Percentiles rank a stretch among this genome's conserved stretches.
Conservation (phyloP, 768 basidiomycete genomes). For the Lentinula boryana region DNA sequence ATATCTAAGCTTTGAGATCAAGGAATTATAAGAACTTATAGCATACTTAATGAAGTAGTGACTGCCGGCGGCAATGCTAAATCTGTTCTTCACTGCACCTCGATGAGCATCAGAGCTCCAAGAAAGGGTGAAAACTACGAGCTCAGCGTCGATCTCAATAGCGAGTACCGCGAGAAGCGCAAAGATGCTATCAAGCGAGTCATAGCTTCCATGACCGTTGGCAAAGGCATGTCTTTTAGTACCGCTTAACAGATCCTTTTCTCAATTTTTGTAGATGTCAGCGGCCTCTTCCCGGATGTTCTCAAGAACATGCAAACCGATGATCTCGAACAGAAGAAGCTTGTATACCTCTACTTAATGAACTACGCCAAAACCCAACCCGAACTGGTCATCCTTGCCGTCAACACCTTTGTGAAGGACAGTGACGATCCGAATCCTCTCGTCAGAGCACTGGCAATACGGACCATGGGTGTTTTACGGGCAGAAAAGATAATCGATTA, state of each 20-base stretch:
- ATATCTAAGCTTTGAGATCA: too few relatives aligned
- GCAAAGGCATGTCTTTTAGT: constrained; percentile 63
- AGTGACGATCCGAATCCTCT: constrained; percentile 96
- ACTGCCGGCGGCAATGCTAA: neutral
- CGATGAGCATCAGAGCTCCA: constrained; percentile 47
- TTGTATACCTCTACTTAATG: constrained; percentile 99
- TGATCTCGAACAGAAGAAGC: constrained; percentile 98
- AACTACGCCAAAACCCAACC: constrained; percentile 99
- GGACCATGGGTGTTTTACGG: constrained; percentile 95
- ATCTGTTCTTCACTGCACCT: neutral
- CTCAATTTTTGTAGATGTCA: constrained; percentile 53
- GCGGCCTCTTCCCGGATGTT: constrained; percentile 95
- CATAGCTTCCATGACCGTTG: constrained; percentile 98
- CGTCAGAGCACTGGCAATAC: constrained; percentile 91
- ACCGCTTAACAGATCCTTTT: constrained; percentile 1
- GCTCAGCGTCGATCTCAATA: constrained; percentile 94
- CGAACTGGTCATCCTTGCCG: constrained; percentile 96
- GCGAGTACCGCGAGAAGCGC: constrained; percentile 89
- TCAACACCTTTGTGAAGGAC: constrained; percentile 98
- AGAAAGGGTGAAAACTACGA: constrained; percentile 94
- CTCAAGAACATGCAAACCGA: constrained; percentile 99
- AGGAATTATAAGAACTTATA: too few relatives aligned
- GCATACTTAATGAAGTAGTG: too few relatives aligned
- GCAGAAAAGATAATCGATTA: constrained; percentile 99
- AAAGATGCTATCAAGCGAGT: constrained; percentile 98